Base-by-base conservation (phyloP, 176 grass and related monocot species). In the Chrysopogon serrulatus region DNA sequence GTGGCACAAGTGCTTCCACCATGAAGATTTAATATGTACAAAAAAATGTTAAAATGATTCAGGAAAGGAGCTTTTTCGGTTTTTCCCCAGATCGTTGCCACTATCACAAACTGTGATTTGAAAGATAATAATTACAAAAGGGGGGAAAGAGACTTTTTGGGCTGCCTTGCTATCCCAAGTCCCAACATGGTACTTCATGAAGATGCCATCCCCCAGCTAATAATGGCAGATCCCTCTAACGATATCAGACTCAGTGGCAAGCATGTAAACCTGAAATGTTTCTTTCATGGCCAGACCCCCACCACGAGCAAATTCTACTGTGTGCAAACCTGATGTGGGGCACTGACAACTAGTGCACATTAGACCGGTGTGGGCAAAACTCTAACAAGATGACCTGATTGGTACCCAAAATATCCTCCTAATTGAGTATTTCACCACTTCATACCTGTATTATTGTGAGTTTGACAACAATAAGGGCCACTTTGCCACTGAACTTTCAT, bases 191-290 rank as follows among this genome's bases (percentile, higher is more conserved):
- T 42, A 65, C 64, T 39, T 64, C 28, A n/a, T 77, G 54, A 71
- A 36, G 42, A 81, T 77, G 42, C 26, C 7, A 31, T 6, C 18
- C 47, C 40, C 62, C 43, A 88, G 33, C 65, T 57, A 71, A 71
- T 71, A 81, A 82, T 86, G 71, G 73, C 69, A 65, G 32, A 65
- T 78, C 66, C 36, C 44, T 79, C 24, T 82, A 76, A 76, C 77
- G 56, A 77, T 82, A 71, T 13, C 37, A 5, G 60, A 86, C 28
- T 68, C 78, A 63, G 64, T 82, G 83, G 65, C 79, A 86, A 24
- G 72, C 87, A 89, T 85, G 51, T 44, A 85, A 85, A 85, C 53
- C 78, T 45, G 78, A 82, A 63, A 77, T 61, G 43, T 82, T 82
- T 82, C 78, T 71, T 77, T 86, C 71, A 77, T 65, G 72, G 65